Percentiles rank a stretch among this genome's conserved stretches.
These are phyloP conservation scores for Pichia terricola DNA, from an alignment of 1,139 yeast species.

Conservation along the genomic window DNA sequence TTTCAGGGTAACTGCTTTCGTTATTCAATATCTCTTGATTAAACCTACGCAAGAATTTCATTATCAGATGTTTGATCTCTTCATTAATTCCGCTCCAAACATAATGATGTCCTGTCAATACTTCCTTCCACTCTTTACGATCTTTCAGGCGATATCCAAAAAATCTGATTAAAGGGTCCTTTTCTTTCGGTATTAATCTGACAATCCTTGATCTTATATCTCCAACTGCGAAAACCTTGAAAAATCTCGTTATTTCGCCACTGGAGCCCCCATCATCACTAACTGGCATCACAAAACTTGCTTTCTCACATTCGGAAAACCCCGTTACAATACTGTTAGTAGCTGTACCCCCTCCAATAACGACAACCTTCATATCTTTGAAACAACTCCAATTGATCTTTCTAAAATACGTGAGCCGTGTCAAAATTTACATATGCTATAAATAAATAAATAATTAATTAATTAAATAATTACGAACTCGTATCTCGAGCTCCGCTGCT, in stretches of 20 bases:
- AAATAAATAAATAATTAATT: too few species aligned
- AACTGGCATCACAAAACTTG: slow-evolving; percentile 69
- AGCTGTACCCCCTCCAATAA: slow-evolving; percentile 71
- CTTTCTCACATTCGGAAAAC: slow-evolving; percentile 25
- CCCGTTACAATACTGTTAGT: slow-evolving; percentile 52
- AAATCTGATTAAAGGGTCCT: slow-evolving; percentile 31
- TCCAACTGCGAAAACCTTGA: slow-evolving; percentile 95
- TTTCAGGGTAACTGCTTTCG: too few species aligned
- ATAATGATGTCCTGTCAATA: not conserved
- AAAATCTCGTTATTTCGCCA: slow-evolving; percentile 76
- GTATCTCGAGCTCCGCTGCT: too few species aligned
- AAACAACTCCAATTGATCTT: not conserved
- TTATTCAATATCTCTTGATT: too few species aligned
- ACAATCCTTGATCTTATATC: slow-evolving; percentile 80
- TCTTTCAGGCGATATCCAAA: slow-evolving; percentile 54
- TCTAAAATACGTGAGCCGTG: not conserved
- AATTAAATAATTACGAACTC: too few species aligned
- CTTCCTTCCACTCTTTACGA: slow-evolving; percentile 9
- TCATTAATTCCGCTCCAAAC: not conserved
- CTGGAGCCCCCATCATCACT: slow-evolving; percentile 96
- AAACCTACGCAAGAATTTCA: too few species aligned
- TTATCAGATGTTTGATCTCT: too few species aligned
- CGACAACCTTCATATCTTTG: slow-evolving; percentile 26
- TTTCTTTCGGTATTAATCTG: slow-evolving; percentile 49
- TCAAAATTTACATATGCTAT: too few species aligned